phyloP scores from a whole-genome alignment of 2,329 filamentous ascomycete species.

The Cercospora zeae-maydis region DNA sequence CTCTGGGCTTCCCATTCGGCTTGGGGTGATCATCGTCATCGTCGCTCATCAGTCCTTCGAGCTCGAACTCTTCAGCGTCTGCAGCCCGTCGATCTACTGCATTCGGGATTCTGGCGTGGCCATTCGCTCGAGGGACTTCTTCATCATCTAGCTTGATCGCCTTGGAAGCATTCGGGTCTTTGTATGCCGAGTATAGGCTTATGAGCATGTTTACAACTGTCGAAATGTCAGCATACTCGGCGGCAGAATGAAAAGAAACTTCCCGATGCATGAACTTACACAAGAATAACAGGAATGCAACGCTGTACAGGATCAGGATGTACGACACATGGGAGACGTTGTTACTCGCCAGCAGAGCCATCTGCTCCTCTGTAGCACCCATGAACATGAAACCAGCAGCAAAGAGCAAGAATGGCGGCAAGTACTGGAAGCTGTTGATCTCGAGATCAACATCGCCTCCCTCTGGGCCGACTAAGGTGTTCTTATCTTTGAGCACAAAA shows the following conservation, averaged over 20 bases:
- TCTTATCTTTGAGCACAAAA: constrained; percentile 75
- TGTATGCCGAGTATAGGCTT: constrained; percentile 71
- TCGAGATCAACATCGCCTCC: constrained; percentile 35
- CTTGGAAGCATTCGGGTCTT: constrained; percentile 39
- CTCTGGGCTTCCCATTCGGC: constrained; percentile 15
- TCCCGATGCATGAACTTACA: constrained; percentile 49
- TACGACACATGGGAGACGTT: constrained; percentile 87
- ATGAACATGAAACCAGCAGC: constrained; percentile 95
- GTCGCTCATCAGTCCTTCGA: constrained; percentile 85
- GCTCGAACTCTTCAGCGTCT: constrained; percentile 89
- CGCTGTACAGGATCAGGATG: constrained; percentile 83
- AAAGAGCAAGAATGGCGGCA: constrained; percentile 61
- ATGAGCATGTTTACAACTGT: constrained; percentile 78
- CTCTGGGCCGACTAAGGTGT: constrained; percentile 34
- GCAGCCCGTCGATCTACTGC: constrained; percentile 56
- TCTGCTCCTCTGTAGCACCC: constrained; percentile 96
- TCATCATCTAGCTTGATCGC: constrained; percentile 36
- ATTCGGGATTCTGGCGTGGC: constrained; percentile 44
- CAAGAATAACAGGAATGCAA: constrained; percentile 86
- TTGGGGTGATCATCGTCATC: constrained; percentile 59
- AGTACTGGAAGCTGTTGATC: constrained; percentile 50
- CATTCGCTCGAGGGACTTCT: constrained; percentile 38
- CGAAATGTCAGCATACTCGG: background rate
- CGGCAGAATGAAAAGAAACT: background rate
- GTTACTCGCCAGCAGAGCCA: constrained; percentile 69